phyloP scores from a whole-genome alignment of 192 early-diverging fungal species.

The Lobosporangium transversale region DNA sequence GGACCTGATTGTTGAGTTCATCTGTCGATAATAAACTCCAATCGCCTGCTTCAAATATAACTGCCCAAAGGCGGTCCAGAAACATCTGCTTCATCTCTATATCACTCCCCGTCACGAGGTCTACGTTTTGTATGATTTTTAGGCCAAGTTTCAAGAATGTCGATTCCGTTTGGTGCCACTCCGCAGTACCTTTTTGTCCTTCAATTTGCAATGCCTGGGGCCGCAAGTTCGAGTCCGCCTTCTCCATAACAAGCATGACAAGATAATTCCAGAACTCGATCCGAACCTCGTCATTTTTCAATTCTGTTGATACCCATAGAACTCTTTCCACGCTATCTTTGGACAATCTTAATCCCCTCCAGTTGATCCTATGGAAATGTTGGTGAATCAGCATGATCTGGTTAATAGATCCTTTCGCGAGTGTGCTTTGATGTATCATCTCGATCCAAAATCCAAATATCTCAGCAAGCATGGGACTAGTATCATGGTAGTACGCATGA shows the following conservation, averaged over 20 bases:
- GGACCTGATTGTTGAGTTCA: constrained; percentile 4
- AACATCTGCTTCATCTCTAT: constrained; percentile 30
- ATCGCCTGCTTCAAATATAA: constrained; percentile 18
- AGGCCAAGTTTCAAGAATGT: constrained; percentile 28
- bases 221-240: constrained; percentile 24
- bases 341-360: constrained; percentile 23
- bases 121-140: constrained; percentile 19
- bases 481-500: constrained; percentile 9
- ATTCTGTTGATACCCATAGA: constrained; percentile 7
- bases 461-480: constrained; percentile 10
- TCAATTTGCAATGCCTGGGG: neutral
- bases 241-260: constrained; percentile 31
- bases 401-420: constrained; percentile 27
- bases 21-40: constrained; percentile 18
- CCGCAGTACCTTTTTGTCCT: neutral
- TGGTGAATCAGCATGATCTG: constrained; percentile 48
- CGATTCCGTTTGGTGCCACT: constrained; percentile 26
- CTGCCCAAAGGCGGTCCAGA: constrained; percentile 21
- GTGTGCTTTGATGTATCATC: constrained; percentile 14
- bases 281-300: constrained; percentile 16
- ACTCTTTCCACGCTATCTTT: constrained; percentile 10
- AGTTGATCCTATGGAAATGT: constrained; percentile 41
- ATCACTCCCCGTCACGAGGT: constrained; percentile 21
- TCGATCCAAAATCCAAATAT: constrained; percentile 39
- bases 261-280: constrained; percentile 46